Conservation (phyloP, 441 rosid genomes). For the Dalechampia spathulata region DNA sequence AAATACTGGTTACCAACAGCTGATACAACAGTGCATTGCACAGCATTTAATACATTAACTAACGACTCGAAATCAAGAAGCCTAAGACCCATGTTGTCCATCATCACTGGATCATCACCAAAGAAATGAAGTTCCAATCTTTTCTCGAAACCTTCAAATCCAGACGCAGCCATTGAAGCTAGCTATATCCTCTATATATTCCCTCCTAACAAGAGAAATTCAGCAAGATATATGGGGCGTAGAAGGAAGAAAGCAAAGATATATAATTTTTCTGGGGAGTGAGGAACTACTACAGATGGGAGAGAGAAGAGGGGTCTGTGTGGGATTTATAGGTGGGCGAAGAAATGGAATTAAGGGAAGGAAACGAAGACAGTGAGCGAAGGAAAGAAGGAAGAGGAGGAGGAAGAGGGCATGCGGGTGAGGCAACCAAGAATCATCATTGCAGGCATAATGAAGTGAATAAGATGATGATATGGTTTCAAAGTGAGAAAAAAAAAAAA, state of each 20-base stretch:
- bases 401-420: constrained; percentile 84
- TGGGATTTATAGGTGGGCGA: constrained; percentile 47
- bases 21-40: constrained; percentile 89
- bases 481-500: no score
- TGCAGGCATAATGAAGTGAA: constrained; percentile 87
- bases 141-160: constrained; percentile 97
- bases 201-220: no score
- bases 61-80: constrained; percentile 62
- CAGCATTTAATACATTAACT: constrained; percentile 50
- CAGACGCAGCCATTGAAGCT: no score
- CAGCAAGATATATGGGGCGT: no score
- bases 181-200: no score
- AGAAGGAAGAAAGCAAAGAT: no score
- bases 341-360: no score
- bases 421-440: constrained; percentile 96
- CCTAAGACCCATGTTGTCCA: constrained; percentile 68
- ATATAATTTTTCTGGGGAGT: neutral
- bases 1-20: constrained; percentile 75
- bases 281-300: constrained; percentile 18
- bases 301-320: constrained; percentile 6
- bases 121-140: constrained; percentile 85
- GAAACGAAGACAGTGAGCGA: constrained; percentile 12
- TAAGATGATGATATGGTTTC: constrained; percentile 53
- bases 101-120: constrained; percentile 31
- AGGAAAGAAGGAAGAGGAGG: constrained; percentile 14